Evolutionary conservation across 2,329 filamentous ascomycete species (phyloP).

Genomic region (Huntiella moniliformis): DNA sequence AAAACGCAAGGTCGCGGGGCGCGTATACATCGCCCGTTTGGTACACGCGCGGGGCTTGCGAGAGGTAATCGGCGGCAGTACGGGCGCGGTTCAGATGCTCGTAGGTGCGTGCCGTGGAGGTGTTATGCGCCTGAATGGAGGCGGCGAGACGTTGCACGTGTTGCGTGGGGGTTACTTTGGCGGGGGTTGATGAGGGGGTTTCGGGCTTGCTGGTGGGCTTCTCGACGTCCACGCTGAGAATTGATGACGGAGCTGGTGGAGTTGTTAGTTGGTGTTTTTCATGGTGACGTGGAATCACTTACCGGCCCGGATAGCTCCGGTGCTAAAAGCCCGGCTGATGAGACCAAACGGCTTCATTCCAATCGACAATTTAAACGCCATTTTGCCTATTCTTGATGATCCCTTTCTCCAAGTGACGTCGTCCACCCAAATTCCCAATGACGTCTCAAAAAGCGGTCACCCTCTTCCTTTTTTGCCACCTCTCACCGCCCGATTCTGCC

Average conservation of each 20-base stretch:
- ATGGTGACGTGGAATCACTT: conserved; percentile 1
- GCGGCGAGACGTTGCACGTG: conserved; percentile 12
- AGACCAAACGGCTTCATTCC: conserved; percentile 7
- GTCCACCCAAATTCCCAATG: not conserved
- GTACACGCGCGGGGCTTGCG: conserved; percentile 54
- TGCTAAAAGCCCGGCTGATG: conserved; percentile 8
- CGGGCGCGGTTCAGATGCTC: conserved; percentile 17
- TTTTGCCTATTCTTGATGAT: not conserved
- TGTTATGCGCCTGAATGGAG: conserved; percentile 13
- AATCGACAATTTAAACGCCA: conserved; percentile 7
- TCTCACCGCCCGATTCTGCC: conserved; percentile 5
- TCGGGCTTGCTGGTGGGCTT: conserved; percentile 13
- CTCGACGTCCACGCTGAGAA: conserved; percentile 9
- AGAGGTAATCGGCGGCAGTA: conserved; percentile 33
- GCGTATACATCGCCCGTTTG: conserved; percentile 68
- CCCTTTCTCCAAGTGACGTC: not conserved
- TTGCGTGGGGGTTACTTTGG: not conserved
- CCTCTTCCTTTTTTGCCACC: not conserved
- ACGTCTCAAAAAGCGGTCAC: conserved; percentile 1
- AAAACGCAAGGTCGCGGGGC: conserved; percentile 64
- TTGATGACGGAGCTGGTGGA: not conserved
- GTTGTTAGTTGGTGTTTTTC: conserved; percentile 2
- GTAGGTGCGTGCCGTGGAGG: conserved; percentile 12
- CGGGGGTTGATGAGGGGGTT: conserved; percentile 11
- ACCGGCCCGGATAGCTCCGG: not conserved